phyloP scores from a whole-genome alignment of 2,329 filamentous ascomycete species.

The Domatiomyces globalis region DNA sequence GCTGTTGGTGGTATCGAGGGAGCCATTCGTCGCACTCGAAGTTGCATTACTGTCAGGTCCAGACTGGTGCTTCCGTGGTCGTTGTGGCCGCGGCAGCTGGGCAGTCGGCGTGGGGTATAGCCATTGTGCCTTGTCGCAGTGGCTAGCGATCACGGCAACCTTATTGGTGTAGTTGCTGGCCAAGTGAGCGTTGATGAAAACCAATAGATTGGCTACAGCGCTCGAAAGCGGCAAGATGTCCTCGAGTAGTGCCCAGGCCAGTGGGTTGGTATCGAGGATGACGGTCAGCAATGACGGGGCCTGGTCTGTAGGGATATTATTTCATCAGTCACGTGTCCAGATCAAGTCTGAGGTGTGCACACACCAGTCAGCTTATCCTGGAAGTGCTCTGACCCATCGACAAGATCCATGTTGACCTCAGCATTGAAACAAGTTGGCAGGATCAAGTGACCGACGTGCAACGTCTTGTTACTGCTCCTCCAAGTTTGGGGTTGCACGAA shows the following conservation, averaged over 20 bases:
- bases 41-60: constrained; percentile 24
- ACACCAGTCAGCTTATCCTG: constrained; percentile 17
- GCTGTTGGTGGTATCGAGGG: constrained; percentile 8
- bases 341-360: neutral
- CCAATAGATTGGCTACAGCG: constrained; percentile 74
- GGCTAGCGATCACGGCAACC: constrained; percentile 80
- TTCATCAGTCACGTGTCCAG: too few relatives aligned
- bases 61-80: constrained; percentile 1
- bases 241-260: constrained; percentile 73
- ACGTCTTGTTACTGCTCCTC: too few relatives aligned
- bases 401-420: constrained; percentile 42
- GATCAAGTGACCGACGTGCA: too few relatives aligned
- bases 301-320: constrained; percentile 28
- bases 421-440: neutral
- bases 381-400: constrained; percentile 48
- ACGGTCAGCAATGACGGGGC: constrained; percentile 75
- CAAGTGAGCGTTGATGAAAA: constrained; percentile 94
- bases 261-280: constrained; percentile 89
- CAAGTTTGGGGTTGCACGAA: too few relatives aligned
- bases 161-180: constrained; percentile 89
- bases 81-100: constrained; percentile 6
- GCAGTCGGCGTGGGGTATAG: constrained; percentile 55
- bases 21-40: too few relatives aligned
- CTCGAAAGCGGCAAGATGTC: constrained; percentile 63
- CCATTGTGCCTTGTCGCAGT: constrained; percentile 74